These are phyloP conservation scores for Boletus patriciae DNA, from an alignment of 768 basidiomycete species.

Conservation along the genomic window DNA sequence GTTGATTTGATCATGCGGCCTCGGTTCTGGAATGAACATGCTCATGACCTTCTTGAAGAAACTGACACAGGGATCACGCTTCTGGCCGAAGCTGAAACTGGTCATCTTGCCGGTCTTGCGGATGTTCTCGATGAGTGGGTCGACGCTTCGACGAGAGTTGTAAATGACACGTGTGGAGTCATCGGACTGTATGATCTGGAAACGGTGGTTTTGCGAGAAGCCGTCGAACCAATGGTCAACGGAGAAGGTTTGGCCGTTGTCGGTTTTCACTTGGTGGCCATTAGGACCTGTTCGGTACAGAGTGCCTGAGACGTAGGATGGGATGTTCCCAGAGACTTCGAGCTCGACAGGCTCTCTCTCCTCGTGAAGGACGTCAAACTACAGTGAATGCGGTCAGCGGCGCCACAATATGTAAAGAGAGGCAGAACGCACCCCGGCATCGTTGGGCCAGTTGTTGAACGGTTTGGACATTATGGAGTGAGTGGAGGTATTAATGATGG, in stretches of 20 bases:
- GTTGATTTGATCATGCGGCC: conserved; percentile 10
- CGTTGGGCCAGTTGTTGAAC: conserved; percentile 35
- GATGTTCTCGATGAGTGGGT: conserved; percentile 30
- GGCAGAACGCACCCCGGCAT: conserved; percentile 22
- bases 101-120: conserved; percentile 23
- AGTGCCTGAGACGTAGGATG: conserved; percentile 37
- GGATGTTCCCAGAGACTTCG: conserved; percentile 31
- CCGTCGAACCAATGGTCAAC: conserved; percentile 44
- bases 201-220: conserved; percentile 40
- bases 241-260: conserved; percentile 24
- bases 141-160: conserved; percentile 33
- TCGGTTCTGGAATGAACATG: conserved; percentile 27
- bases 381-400: background rate
- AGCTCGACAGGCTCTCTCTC: conserved; percentile 31
- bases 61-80: conserved; percentile 32
- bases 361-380: conserved; percentile 33
- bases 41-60: conserved; percentile 34
- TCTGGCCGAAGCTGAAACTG: conserved; percentile 30
- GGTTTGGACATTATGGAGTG: conserved; percentile 19
- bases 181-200: conserved; percentile 35
- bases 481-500: background rate
- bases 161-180: conserved; percentile 32
- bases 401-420: background rate
- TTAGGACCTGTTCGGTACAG: conserved; percentile 43
- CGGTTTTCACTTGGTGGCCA: conserved; percentile 26